A percentile compares a stretch with the other conserved stretches of the same genome.
phyloP scores from a whole-genome alignment of 805 yeast genomes.

The Starmerella bombicola region DNA sequence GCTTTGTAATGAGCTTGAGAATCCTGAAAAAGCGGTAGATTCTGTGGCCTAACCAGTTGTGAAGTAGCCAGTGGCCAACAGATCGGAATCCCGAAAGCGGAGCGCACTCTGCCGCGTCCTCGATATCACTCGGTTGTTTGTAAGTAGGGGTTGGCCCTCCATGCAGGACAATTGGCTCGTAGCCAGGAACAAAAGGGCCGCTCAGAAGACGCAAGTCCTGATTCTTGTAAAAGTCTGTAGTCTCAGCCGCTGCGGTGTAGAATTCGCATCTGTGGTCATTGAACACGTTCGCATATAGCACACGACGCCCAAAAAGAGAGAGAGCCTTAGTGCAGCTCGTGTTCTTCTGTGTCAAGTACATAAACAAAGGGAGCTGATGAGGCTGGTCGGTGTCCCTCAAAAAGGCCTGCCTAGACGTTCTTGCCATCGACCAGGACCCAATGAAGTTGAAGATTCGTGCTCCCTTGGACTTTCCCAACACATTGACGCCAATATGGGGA shows the following conservation, averaged over 20 bases:
- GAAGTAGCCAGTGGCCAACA: not conserved
- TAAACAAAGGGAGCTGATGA: constrained; percentile 40
- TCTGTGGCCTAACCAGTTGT: not conserved
- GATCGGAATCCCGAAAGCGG: constrained; percentile 1
- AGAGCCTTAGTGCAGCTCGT: constrained; percentile 52
- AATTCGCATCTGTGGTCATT: constrained; percentile 73
- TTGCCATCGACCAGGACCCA: constrained; percentile 56
- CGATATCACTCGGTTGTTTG: not conserved
- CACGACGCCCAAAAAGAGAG: constrained; percentile 38
- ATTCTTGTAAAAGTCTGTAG: constrained; percentile 16
- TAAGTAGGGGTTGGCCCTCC: constrained; percentile 11
- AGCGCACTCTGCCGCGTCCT: not conserved
- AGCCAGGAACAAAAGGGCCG: constrained; percentile 21
- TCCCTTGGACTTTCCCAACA: constrained; percentile 40
- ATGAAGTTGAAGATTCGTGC: constrained; percentile 46
- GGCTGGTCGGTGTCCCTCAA: constrained; percentile 27
- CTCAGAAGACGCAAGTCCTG: constrained; percentile 6
- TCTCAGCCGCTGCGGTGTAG: constrained; percentile 67
- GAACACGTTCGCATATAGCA: constrained; percentile 61
- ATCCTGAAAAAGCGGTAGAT: constrained; percentile 9
- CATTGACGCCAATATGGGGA: constrained; percentile 56
- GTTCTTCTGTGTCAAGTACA: constrained; percentile 50
- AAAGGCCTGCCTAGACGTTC: constrained; percentile 65
- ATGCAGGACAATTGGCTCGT: constrained; percentile 18
- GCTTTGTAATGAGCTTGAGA: constrained; percentile 32